phyloP scores from a whole-genome alignment of 148 eudicot species.

The Linanthus parryae region DNA sequence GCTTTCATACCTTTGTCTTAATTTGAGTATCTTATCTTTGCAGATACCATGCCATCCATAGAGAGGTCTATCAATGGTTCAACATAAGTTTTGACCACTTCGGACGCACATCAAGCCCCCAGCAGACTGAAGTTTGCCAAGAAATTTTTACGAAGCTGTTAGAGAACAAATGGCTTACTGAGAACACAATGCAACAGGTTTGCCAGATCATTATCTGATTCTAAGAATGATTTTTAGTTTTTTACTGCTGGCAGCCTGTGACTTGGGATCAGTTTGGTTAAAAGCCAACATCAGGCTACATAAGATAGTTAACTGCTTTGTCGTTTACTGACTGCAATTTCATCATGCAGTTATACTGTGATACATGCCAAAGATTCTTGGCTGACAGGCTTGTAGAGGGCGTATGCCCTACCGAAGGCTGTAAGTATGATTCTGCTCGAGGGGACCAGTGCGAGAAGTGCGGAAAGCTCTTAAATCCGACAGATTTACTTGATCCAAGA shows the following conservation, averaged over 20 bases:
- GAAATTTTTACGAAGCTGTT: conserved; percentile 59
- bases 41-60: conserved; percentile 89
- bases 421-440: conserved; percentile 87
- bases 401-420: conserved; percentile 68
- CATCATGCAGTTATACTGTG: conserved; percentile 71
- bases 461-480: conserved; percentile 79
- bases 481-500: conserved; percentile 68
- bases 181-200: conserved; percentile 92
- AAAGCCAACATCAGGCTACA: no score
- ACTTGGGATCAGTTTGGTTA: no score
- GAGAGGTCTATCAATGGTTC: conserved; percentile 84
- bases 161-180: conserved; percentile 82
- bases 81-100: conserved; percentile 77
- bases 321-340: neutral
- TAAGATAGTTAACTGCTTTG: no score
- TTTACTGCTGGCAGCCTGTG: no score
- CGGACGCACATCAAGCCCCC: conserved; percentile 84
- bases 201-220: no score
- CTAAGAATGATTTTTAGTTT: no score
- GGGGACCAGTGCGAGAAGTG: conserved; percentile 99
- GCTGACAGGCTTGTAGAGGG: conserved; percentile 91
- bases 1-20: no score
- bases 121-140: conserved; percentile 91
- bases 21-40: no score
- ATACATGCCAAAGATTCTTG: conserved; percentile 63